A percentile compares a stretch with the other conserved stretches of the same genome.
phyloP scores from a whole-genome alignment of 768 basidiomycete genomes.

The Mycena polygramma region DNA sequence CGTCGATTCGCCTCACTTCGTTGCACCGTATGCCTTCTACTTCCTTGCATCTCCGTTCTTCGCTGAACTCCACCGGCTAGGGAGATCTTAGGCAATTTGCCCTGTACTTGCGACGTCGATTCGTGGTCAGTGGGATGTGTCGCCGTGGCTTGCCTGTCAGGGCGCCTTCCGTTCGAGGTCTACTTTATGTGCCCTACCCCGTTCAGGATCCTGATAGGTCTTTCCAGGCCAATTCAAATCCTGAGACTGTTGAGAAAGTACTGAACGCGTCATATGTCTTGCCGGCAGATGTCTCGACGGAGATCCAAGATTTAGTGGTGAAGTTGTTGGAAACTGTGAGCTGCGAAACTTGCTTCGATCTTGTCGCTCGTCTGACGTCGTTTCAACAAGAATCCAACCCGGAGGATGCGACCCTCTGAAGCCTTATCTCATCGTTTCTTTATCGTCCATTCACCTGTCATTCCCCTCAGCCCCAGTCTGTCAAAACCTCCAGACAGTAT shows the following conservation, averaged over 20 bases:
- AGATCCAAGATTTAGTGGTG: constrained; percentile 43
- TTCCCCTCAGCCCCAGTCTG: constrained; percentile 19
- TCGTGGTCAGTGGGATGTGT: constrained; percentile 64
- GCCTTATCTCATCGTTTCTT: constrained; percentile 51
- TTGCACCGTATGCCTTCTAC: constrained; percentile 55
- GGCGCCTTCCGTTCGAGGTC: constrained; percentile 51
- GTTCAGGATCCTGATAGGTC: constrained; percentile 6
- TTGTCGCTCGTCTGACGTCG: constrained; percentile 18
- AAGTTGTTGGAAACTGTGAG: constrained; percentile 48
- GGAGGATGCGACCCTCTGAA: constrained; percentile 44
- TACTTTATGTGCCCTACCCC: constrained; percentile 10
- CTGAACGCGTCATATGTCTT: constrained; percentile 40
- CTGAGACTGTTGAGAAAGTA: constrained; percentile 42
- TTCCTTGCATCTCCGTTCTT: background rate
- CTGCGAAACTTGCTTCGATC: background rate
- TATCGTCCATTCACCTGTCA: constrained; percentile 34
- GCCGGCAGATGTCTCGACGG: constrained; percentile 42
- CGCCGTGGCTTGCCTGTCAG: constrained; percentile 52
- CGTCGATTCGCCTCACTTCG: constrained; percentile 45
- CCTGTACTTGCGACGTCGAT: constrained; percentile 55
- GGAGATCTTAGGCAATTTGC: constrained; percentile 51
- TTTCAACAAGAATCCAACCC: constrained; percentile 41
- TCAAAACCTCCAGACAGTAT: constrained; percentile 18
- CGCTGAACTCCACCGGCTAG: constrained; percentile 42
- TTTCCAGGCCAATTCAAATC: constrained; percentile 39